These are phyloP conservation scores for Dactylellina cionopaga DNA, from an alignment of 2,329 filamentous ascomycete genomes.

Conservation along the genomic window DNA sequence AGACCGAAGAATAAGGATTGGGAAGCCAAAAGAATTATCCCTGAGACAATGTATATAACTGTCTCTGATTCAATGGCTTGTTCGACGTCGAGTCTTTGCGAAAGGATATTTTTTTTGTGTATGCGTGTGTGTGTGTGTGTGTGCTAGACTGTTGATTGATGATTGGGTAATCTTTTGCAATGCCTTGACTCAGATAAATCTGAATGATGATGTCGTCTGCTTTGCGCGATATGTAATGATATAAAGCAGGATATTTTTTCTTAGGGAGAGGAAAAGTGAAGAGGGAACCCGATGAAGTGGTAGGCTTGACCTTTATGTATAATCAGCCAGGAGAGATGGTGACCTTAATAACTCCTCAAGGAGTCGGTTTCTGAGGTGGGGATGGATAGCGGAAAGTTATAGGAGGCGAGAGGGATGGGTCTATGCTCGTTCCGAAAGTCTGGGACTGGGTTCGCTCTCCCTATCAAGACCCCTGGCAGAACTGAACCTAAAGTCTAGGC, in stretches of 20 bases:
- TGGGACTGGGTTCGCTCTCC: slow-evolving; percentile 46
- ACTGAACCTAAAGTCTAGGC: slow-evolving; percentile 21
- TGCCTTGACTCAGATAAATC: slow-evolving; percentile 1
- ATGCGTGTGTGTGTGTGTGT: too few species aligned
- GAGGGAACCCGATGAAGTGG: slow-evolving; percentile 28
- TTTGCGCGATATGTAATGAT: slow-evolving; percentile 7
- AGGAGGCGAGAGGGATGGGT: slow-evolving; percentile 30
- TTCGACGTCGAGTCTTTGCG: slow-evolving; percentile 16
- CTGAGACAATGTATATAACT: background rate
- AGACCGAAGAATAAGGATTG: slow-evolving; percentile 6
- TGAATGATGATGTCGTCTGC: background rate
- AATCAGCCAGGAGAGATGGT: slow-evolving; percentile 31
- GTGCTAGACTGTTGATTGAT: slow-evolving; percentile 6
- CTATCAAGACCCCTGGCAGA: slow-evolving; percentile 41
- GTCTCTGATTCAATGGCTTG: slow-evolving; percentile 4
- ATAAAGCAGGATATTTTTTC: slow-evolving; percentile 2
- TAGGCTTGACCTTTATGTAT: slow-evolving; percentile 40
- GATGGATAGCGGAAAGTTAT: slow-evolving; percentile 43
- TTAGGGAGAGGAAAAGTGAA: slow-evolving; percentile 11
- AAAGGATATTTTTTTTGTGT: background rate
- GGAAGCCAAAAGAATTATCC: slow-evolving; percentile 4
- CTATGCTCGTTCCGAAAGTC: slow-evolving; percentile 49
- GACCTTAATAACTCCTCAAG: slow-evolving; percentile 44
- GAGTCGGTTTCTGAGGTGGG: slow-evolving; percentile 25
- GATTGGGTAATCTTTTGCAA: slow-evolving; percentile 3